Evolutionary conservation across 208 protist genomes (phyloP), one percentile per base, ranked within the genome.

Genomic region (Herpetomonas tarakana): DNA sequence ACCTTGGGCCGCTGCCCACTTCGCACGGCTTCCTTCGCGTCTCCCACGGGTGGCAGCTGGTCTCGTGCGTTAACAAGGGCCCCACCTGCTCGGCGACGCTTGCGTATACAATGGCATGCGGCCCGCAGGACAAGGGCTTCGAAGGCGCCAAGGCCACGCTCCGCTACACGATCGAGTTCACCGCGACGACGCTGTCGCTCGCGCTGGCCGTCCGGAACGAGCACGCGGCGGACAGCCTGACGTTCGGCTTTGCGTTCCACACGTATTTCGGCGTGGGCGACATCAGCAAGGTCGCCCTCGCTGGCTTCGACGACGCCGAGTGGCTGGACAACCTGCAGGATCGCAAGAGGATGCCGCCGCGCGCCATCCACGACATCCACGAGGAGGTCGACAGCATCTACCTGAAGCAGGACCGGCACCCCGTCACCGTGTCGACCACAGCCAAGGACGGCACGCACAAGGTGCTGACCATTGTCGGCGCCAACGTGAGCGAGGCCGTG

Each of bases 181-280:
- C 28, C 25, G 72, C 69, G 22, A 44, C 57, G 14, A 11, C 62
- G 24, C 39, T 89, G 18, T 44, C 57, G 12, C 30, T 81, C 24
- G 60, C 53, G 14, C 74, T 89, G 24, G 31, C 63, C 4, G 64
- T 90, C 6, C 18, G 24, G 1, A 89, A 83, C 59, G 57, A 39
- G 3, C 58, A 64, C 44, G 26, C 41, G n/a, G 46, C 28, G 4
- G 22, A 2, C 3, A 47, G 57, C 21, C 62, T 78, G 18, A 52
- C 52, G 22, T 90, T 86, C 57, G 62, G 58, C 3, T 80, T 75
- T 49, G 76, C 79, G 12, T 83, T 90, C 45, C 83, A 90, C 68
- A 75, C 79, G 7, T 90, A 90, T 62, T 90, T 87, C 59, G 69
- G 65, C 12, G 56, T 85, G 18, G 38, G 22, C 9, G 62, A 76